These are phyloP conservation scores for Petunia hybrid DNA, from an alignment of 305 asterid species.

Conservation along the genomic window DNA sequence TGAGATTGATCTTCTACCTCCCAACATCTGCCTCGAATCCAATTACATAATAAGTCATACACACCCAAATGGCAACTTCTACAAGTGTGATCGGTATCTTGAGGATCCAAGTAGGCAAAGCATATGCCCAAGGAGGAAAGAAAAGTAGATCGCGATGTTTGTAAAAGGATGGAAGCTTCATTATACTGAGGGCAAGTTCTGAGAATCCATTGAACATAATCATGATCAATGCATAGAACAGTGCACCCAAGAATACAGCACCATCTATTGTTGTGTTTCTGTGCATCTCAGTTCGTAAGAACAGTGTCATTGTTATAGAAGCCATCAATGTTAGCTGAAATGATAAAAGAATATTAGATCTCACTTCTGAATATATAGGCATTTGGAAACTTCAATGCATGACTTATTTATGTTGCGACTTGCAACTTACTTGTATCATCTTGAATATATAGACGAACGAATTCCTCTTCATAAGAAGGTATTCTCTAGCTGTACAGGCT, in stretches of 20 bases:
- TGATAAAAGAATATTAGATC: background rate
- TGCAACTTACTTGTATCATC: conserved; percentile 70
- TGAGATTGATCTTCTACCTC: conserved; percentile 49
- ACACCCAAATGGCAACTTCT: conserved; percentile 67
- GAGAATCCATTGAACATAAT: conserved; percentile 89
- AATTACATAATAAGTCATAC: conserved; percentile 65
- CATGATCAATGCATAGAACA: conserved; percentile 64
- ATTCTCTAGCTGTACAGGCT: conserved; percentile 89
- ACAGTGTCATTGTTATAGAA: conserved; percentile 67
- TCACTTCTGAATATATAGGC: background rate
- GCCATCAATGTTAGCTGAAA: conserved; percentile 71
- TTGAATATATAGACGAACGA: conserved; percentile 92
- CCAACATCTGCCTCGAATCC: conserved; percentile 72
- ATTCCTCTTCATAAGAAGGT: conserved; percentile 87
- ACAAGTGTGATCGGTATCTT: conserved; percentile 71
- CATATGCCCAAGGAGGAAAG: conserved; percentile 86
- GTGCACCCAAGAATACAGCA: conserved; percentile 80
- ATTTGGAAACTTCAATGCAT: background rate
- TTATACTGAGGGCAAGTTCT: conserved; percentile 74
- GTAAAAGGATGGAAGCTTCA: conserved; percentile 81
- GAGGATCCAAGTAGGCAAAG: conserved; percentile 85
- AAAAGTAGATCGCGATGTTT: conserved; percentile 88
- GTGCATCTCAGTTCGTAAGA: conserved; percentile 66
- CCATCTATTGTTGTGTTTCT: conserved; percentile 64
- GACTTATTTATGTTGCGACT: background rate